These are phyloP conservation scores for Aechmea fasciata DNA, from an alignment of 176 grass and related monocot genomes.

Conservation along the genomic window DNA sequence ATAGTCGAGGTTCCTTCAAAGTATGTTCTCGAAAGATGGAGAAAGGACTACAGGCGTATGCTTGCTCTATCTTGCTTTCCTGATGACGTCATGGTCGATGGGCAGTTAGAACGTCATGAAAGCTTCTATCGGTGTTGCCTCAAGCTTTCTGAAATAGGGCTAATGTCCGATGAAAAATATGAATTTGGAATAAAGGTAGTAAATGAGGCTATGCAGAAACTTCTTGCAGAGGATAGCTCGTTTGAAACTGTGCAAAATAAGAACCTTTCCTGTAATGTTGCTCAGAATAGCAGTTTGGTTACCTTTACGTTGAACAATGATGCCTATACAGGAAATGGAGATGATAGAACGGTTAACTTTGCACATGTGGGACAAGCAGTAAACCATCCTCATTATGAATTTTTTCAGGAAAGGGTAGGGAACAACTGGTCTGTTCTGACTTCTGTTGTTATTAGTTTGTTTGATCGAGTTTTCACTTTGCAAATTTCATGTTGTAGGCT, in stretches of 20 bases:
- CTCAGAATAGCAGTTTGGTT: background rate
- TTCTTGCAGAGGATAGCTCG: slow-evolving; percentile 5
- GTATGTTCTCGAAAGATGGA: slow-evolving; percentile 10
- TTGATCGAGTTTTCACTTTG: background rate
- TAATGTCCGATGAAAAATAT: slow-evolving; percentile 11
- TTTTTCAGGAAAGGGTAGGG: slow-evolving; percentile 1
- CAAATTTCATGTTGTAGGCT: slow-evolving; percentile 1
- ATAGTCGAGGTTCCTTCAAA: slow-evolving; percentile 10
- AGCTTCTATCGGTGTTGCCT: slow-evolving; percentile 5
- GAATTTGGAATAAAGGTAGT: slow-evolving; percentile 6
- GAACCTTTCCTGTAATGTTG: background rate
- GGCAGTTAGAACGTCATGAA: background rate
- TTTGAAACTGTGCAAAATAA: background rate
- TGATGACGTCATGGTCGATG: slow-evolving; percentile 4
- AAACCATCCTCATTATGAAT: background rate
- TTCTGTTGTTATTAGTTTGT: background rate
- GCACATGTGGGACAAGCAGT: background rate
- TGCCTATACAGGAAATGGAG: slow-evolving; percentile 1
- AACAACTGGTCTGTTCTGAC: background rate
- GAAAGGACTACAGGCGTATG: slow-evolving; percentile 6
- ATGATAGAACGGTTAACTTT: background rate
- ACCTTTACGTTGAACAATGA: background rate
- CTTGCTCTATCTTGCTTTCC: slow-evolving; percentile 7
- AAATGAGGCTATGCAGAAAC: slow-evolving; percentile 4
- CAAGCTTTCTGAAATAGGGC: slow-evolving; percentile 14